Evolutionary conservation across 108 stramenopile species (phyloP).

Genomic region (Aurantiochytrium sp.): DNA sequence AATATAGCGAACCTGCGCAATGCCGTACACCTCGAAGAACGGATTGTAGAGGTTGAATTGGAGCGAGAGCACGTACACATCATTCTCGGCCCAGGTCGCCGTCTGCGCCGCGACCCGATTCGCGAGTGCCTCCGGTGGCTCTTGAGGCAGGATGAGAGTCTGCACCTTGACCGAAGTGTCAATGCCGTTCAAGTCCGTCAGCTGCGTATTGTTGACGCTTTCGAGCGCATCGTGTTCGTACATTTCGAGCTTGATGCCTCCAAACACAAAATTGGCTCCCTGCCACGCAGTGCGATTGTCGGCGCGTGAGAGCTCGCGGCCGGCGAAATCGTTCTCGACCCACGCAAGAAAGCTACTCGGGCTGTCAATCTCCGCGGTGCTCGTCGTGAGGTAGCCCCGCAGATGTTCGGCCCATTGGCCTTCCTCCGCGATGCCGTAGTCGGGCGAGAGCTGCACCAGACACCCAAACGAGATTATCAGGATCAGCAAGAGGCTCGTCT

Average conservation of each 20-base stretch:
- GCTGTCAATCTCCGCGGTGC: background rate
- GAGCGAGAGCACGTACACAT: background rate
- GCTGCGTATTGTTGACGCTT: no score
- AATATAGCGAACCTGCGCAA: background rate
- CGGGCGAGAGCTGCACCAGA: slow-evolving; percentile 9
- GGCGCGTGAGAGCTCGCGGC: background rate
- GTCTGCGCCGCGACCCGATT: background rate
- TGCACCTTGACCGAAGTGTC: background rate
- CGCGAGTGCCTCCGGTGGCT: background rate
- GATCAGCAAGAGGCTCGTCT: background rate
- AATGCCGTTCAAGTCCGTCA: background rate
- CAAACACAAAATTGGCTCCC: background rate
- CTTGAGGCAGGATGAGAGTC: background rate
- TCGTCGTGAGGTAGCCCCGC: background rate
- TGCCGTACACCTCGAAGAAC: background rate
- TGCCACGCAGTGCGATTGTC: background rate
- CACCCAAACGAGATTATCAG: background rate
- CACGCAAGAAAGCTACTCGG: background rate
- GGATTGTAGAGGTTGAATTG: slow-evolving; percentile 18
- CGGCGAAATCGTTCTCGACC: background rate
- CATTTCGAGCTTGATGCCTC: background rate
- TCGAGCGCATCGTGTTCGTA: background rate
- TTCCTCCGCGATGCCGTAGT: background rate
- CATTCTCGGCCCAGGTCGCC: background rate
- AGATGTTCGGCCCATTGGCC: background rate